Evolutionary conservation across 305 asterid genomes (phyloP).

Genomic region (Fraxinus sp.): DNA sequence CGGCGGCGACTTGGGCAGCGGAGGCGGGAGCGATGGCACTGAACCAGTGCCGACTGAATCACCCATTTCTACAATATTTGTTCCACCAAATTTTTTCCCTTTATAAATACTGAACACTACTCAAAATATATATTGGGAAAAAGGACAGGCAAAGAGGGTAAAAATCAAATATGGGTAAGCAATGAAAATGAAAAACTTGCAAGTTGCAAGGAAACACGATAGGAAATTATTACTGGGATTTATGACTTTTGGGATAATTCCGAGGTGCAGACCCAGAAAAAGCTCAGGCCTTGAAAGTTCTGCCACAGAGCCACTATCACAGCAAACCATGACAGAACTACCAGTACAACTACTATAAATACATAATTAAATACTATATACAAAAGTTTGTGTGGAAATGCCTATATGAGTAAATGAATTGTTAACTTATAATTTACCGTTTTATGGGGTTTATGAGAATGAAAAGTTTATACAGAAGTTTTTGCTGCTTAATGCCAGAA

Average conservation of each 20-base stretch:
- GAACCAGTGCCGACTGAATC: constrained; percentile 36
- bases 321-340: background rate
- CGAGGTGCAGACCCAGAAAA: constrained; percentile 38
- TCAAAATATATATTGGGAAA: background rate
- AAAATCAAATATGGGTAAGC: background rate
- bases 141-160: constrained; percentile 4
- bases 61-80: constrained; percentile 38
- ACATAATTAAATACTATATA: background rate
- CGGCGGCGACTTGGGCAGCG: constrained; percentile 89
- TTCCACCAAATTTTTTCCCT: background rate
- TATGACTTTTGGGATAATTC: constrained; percentile 35
- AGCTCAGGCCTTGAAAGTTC: constrained; percentile 6
- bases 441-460: constrained; percentile 16
- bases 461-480: constrained; percentile 10
- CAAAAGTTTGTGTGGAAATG: constrained; percentile 19
- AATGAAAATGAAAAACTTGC: constrained; percentile 13
- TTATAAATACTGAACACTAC: background rate
- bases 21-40: constrained; percentile 65
- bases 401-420: constrained; percentile 32
- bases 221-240: constrained; percentile 33
- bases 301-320: constrained; percentile 4
- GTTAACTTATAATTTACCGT: constrained; percentile 34
- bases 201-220: background rate
- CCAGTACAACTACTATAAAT: background rate
- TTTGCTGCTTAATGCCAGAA: background rate